These are phyloP conservation scores for Cystobasidium onofrii DNA, from an alignment of 768 basidiomycete genomes.

Conservation along the genomic window DNA sequence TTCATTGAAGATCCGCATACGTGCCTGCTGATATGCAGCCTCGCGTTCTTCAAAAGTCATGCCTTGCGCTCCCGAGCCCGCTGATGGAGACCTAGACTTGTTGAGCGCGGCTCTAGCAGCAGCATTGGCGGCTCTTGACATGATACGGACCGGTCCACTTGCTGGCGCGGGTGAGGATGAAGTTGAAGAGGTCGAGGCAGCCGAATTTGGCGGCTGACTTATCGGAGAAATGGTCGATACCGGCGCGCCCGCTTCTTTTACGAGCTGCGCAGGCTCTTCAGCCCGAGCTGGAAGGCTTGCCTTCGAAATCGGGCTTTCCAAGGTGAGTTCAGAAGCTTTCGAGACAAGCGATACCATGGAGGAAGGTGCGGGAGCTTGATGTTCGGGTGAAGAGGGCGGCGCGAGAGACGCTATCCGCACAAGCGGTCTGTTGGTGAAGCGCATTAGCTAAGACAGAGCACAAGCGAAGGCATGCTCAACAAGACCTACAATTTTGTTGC, in stretches of 20 bases:
- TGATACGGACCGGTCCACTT: constrained; percentile 13
- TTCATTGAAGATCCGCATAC: constrained; percentile 39
- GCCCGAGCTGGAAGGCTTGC: background rate
- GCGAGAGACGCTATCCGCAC: constrained; percentile 20
- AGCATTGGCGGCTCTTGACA: background rate
- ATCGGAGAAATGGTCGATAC: background rate
- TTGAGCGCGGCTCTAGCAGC: background rate
- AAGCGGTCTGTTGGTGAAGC: background rate
- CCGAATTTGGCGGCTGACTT: background rate
- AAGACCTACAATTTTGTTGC: constrained; percentile 9
- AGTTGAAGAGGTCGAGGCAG: background rate
- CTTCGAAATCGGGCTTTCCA: background rate
- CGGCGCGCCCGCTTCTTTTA: background rate
- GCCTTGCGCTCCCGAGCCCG: constrained; percentile 18
- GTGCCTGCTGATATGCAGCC: constrained; percentile 40
- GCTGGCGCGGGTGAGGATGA: background rate
- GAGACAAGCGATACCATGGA: background rate
- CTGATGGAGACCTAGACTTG: constrained; percentile 16
- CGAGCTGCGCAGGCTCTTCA: background rate
- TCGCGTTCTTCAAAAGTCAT: constrained; percentile 40
- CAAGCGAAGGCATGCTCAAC: background rate
- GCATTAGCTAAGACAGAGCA: background rate
- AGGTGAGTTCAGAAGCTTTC: background rate
- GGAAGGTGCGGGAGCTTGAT: background rate
- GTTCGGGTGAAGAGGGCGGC: background rate